phyloP scores from a whole-genome alignment of 345 rosid genomes.

The Camelina laxa region DNA sequence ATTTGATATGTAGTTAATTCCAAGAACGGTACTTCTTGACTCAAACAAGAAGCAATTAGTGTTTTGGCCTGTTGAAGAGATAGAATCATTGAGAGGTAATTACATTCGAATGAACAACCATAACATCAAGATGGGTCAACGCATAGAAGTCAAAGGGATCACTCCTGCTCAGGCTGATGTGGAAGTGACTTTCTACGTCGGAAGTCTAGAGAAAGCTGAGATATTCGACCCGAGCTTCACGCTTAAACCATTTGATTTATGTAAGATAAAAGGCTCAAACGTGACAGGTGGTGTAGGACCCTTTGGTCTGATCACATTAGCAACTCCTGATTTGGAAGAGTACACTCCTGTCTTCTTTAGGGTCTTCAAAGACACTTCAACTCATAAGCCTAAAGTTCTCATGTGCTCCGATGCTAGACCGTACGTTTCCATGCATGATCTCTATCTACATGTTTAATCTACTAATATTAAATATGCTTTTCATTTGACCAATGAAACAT shows the following conservation, averaged over 20 bases:
- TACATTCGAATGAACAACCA: constrained; percentile 44
- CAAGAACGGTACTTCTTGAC: constrained; percentile 73
- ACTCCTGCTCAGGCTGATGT: constrained; percentile 87
- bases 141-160: constrained; percentile 62
- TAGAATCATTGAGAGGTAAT: constrained; percentile 53
- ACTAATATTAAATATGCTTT: neutral
- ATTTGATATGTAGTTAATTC: constrained; percentile 46
- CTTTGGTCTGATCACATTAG: constrained; percentile 79
- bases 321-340: constrained; percentile 65
- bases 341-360: constrained; percentile 85
- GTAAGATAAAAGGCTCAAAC: constrained; percentile 53
- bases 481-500: constrained; percentile 1
- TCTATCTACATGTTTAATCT: neutral
- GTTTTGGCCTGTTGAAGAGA: constrained; percentile 80
- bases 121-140: constrained; percentile 50
- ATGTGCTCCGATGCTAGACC: constrained; percentile 85
- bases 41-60: constrained; percentile 57
- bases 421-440: constrained; percentile 40
- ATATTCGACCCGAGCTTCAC: constrained; percentile 58
- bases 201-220: constrained; percentile 64
- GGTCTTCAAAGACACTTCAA: constrained; percentile 52
- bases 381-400: constrained; percentile 55
- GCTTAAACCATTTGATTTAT: constrained; percentile 55
- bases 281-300: constrained; percentile 79
- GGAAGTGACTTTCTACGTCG: constrained; percentile 65